Evolutionary conservation across 2,329 filamentous ascomycete genomes (phyloP), one percentile per base, ranked within the genome.

Genomic region (Aspergillus hiratsukae): DNA sequence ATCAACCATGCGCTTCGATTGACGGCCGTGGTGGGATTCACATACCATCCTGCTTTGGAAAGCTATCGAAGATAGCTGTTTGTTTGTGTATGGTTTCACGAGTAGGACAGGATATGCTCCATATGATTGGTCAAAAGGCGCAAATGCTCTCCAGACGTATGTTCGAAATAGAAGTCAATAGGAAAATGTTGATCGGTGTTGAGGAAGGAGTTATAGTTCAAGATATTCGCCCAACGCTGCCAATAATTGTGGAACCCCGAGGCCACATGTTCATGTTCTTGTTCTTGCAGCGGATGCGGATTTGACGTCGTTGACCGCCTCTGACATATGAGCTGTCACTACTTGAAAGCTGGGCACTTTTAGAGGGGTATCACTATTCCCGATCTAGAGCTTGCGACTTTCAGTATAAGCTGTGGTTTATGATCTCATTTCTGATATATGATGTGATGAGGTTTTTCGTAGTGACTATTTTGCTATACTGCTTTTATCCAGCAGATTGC

Each of bases 221-320:
- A 46, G 52, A 57, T 54, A 28, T 8, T 31, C 37, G 21, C 17
- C 21, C 40, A 45, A 46, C 54, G 51, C 53, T 61, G 53, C 56
- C 54, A 58, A 58, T 49, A 51, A 56, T 59, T 55, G 50, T 49
- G 52, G 52, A 41, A 27, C 27, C 54, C 35, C 57, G 53, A 69
- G 66, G 69, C 66, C 69, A 72, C 67, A 69, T 70, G 63, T 23
- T 23, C 67, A 69, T 70, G 63, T 23, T 23, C 23, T 23, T 23
- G 23, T 68, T 69, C 65, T 70, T 67, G 62, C 61, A 50, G 51
- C 29, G 28, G 56, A 59, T 60, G 57, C 56, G 54, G 65, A 67
- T 69, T 58, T 67, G 66, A 70, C 68, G 56, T 54, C 53, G 49
- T 66, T 73, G 66, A 74, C 71, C 71, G 71, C 71, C 69, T 72